Percentiles rank a stretch among this genome's conserved stretches.
These are phyloP conservation scores for Trypanosoma cruzi DNA, from an alignment of 208 protist species.

Conservation along the genomic window DNA sequence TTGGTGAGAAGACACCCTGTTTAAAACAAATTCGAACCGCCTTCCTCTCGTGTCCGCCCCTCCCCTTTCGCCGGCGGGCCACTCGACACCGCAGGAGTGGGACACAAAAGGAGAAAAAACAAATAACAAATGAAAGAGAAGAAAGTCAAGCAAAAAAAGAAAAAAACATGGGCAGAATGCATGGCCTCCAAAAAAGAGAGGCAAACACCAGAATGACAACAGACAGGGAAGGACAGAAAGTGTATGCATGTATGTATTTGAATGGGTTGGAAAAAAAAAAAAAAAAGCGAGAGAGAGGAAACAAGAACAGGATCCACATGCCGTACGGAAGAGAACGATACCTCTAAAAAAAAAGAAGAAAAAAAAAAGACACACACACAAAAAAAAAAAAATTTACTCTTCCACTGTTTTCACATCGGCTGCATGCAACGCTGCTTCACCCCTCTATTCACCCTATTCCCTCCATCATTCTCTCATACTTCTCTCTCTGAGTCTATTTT, in stretches of 20 bases:
- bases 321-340: neutral
- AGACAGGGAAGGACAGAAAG: neutral
- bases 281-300: neutral
- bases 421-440: neutral
- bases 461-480: neutral
- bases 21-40: neutral
- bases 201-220: neutral
- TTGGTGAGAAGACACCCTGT: no score
- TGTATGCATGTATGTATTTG: neutral
- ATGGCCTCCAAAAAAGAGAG: neutral
- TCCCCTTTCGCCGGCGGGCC: neutral
- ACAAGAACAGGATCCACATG: neutral
- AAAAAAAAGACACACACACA: neutral
- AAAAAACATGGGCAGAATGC: neutral
- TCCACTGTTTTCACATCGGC: neutral
- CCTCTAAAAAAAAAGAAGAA: neutral
- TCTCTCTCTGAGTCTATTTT: conserved; percentile 12
- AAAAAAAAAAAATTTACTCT: neutral
- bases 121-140: neutral
- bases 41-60: neutral
- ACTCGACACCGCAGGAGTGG: neutral
- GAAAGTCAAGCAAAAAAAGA: neutral
- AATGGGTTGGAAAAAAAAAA: conserved; percentile 13
- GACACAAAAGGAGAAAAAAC: neutral
- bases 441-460: neutral